Base-by-base conservation (phyloP, 1,284 basidiomycete species). In the Violaceomyces palustris region DNA sequence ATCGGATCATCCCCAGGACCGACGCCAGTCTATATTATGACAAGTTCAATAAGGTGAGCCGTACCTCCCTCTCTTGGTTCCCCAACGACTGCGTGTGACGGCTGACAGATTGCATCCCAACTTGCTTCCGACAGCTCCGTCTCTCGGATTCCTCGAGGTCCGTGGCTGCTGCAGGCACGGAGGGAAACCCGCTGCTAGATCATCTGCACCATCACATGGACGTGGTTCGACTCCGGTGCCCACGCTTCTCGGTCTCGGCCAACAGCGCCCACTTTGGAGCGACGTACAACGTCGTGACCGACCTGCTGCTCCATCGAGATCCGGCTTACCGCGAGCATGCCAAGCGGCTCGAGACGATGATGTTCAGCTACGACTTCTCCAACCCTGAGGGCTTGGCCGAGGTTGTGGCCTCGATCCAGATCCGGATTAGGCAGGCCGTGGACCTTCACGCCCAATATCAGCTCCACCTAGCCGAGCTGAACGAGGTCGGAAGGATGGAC, bases 331-430 rank as follows among this genome's bases (percentile, higher is more conserved):
- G 57, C 22, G 67, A 69, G 35, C 67, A 66, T 30, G 61, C 62
- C 22, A 67, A 70, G 50, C 54, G 58, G 23, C 58, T 69, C 25
- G 87, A 96, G 75, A 86, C 83, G 18, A 80, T 94, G 64, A 78
- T 90, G 30, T 88, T 91, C 75, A 85, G 83, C 27, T 92, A 93
- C 74, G 91, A 96, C 75, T 90, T 93, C 64, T 84, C 83, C 10
- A 87, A 96, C 73, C 77, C 87, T 39, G 70, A 74, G 34, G 80
- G 83, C 33, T 81, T 85, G 31, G 80, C 85, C 26, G 77, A 79
- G 60, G 81, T 89, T 19, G 82, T 96, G 18, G 78, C 80, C 31
- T 80, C 82, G 36, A 78, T 93, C 14, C 92, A 96, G 76, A 73
- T 78, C 24, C 82, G 84, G 10, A 79, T 94, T 35, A 81, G 88